phyloP scores from a whole-genome alignment of 352 stramenopile genomes.

The Stramenopiles sp. region DNA sequence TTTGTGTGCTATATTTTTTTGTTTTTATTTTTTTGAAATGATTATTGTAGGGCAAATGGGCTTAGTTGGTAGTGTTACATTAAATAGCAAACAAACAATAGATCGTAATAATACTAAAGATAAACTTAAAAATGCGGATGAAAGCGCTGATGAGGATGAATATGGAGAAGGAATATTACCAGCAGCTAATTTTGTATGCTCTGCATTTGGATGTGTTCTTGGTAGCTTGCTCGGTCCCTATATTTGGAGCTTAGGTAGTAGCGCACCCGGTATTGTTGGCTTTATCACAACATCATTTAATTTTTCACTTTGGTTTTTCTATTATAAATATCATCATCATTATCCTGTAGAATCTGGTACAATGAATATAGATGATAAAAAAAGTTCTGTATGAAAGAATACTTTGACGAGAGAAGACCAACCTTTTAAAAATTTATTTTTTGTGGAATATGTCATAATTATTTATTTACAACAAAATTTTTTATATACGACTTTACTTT shows the following conservation, averaged over 20 bases:
- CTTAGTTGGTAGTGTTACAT: not conserved
- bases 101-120: too few species aligned
- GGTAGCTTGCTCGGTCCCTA: not conserved
- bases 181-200: not conserved
- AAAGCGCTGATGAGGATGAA: not conserved
- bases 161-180: not conserved
- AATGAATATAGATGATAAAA: too few species aligned
- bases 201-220: not conserved
- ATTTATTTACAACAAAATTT: too few species aligned
- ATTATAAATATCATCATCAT: not conserved
- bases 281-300: not conserved
- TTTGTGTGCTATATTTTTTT: not conserved
- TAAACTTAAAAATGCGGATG: too few species aligned
- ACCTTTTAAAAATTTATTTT: too few species aligned
- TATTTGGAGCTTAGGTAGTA: not conserved
- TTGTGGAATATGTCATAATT: too few species aligned
- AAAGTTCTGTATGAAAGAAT: too few species aligned
- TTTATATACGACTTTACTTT: too few species aligned
- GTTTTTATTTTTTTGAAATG: not conserved
- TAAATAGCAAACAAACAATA: too few species aligned
- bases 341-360: too few species aligned
- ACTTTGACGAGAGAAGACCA: too few species aligned
- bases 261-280: not conserved
- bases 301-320: not conserved
- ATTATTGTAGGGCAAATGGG: not conserved